Evolutionary conservation across 1,284 basidiomycete species (phyloP), one percentile per base, ranked within the genome.

Genomic region (Tylopilus sp.): DNA sequence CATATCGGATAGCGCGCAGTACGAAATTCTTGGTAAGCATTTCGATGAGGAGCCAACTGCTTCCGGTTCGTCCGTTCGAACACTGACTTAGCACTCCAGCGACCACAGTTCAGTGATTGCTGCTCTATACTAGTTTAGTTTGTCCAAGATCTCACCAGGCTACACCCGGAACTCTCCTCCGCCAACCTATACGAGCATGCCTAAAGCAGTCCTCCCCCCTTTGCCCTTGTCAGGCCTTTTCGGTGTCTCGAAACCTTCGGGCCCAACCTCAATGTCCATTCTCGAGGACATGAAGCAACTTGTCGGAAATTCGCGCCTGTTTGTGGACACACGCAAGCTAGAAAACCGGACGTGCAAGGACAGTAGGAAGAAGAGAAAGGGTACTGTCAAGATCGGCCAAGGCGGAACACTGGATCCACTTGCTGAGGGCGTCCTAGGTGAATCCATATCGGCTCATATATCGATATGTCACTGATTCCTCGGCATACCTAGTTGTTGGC

Each of bases 351-450:
- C 61, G 64, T 70, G 64, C 55, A 74, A 68, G 59, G 67, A 61
- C 60, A 69, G 59, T 48, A 70, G 66, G 44, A 77, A 70, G 53
- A 71, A 68, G 46, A 72, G 68, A 21, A 70, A 72, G 38, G 75
- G 75, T 43, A 46, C 60, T 6, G 63, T 92, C 44, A 96, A 96
- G 69, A 79, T 95, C 40, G 93, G 93, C 1, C 92, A 95, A 69
- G 92, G 92, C 39, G 94, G 94, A 15, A 99, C 97, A 3, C 74
- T 99, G 39, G 97, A 99, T 73, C 97, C 97, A 11, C 77, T 99
- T 16, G 97, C 97, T n/a, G 89, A 93, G 64, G 93, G 93, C 40
- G 92, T 96, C 18, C 73, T 92, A 54, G 88, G 89, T 89, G 65
- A 71, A 56, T 49, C 13, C 15, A 13, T 23, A 38, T 45, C 43